These are phyloP conservation scores for Mycena galopus DNA, from an alignment of 768 basidiomycete genomes.

Conservation along the genomic window DNA sequence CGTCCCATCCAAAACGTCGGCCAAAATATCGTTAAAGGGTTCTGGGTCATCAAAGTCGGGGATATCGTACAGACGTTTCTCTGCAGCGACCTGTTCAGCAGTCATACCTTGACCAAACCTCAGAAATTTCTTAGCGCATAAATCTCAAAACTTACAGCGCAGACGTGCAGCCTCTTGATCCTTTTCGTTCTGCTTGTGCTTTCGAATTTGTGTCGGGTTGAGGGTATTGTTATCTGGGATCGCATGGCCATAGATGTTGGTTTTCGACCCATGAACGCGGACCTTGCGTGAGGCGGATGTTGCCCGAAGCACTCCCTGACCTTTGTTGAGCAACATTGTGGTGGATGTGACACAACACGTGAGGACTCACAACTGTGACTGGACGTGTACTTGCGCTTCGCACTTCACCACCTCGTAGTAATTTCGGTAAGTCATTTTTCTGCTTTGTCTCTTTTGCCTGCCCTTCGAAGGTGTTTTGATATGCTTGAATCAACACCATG, in stretches of 20 bases:
- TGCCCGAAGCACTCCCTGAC: background rate
- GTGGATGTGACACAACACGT: background rate
- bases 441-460: background rate
- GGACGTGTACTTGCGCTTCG: background rate
- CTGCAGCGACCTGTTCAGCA: background rate
- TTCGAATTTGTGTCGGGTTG: background rate
- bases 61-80: background rate
- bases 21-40: background rate
- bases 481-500: background rate
- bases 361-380: background rate
- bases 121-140: no score
- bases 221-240: background rate
- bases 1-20: slow-evolving; percentile 3
- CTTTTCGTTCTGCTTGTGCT: background rate
- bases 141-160: background rate
- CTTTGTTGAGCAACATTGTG: background rate
- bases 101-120: no score
- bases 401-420: background rate
- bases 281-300: background rate
- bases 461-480: background rate
- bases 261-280: background rate
- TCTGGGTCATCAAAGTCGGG: background rate
- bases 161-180: background rate
- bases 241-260: background rate
- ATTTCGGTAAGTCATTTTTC: background rate